Evolutionary conservation across 2,329 filamentous ascomycete genomes (phyloP), one percentile per base, ranked within the genome.

Genomic region (Claviceps sp.): DNA sequence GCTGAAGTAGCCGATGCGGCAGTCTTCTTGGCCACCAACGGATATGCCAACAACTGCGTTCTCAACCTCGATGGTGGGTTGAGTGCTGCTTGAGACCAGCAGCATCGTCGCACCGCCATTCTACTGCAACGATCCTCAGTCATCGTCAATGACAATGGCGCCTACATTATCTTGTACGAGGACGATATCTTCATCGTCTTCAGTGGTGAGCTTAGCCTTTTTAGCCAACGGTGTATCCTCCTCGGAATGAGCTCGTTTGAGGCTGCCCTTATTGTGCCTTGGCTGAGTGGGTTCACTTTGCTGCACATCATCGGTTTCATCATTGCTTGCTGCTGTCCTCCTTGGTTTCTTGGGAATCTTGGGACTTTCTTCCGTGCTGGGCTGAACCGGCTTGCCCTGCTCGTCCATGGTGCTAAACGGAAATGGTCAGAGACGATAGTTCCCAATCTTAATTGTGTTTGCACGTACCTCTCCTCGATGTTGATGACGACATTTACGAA

Each of bases 51-150:
- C 65, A 94, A 94, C 58, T 93, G 87, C 65, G 76, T 90, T 49
- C 73, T 95, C 50, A 93, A 90, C 65, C 73, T 95, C 34, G 89
- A 95, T 66, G 89, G 89, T 16, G 89, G 89, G 1, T 66, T 94
- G 58, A 89, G 85, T 65, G 86, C 85, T 49, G 68, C 67, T 59
- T 86, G 64, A 74, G 24, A 16, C 2, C 19, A 16, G 22, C 39
- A 34, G 1, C 30, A 34, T 34, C 3, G 3, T 34, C 30, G 13
- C 42, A 17, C 45, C 39, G 34, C 47, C 37, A 41, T 24, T 22
- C 16, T 24, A 22, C 3, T 6, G 43, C 50, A 3, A 22, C 17
- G 22, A 24, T 43, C 3, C 19, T 48, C 24, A 81, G 58, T 81
- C 75, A 64, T 83, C 79, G 53, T 82, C 77, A 62, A 89, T 87